Conservation (phyloP, 108 stramenopile species). For the Conticribra guillardii region DNA sequence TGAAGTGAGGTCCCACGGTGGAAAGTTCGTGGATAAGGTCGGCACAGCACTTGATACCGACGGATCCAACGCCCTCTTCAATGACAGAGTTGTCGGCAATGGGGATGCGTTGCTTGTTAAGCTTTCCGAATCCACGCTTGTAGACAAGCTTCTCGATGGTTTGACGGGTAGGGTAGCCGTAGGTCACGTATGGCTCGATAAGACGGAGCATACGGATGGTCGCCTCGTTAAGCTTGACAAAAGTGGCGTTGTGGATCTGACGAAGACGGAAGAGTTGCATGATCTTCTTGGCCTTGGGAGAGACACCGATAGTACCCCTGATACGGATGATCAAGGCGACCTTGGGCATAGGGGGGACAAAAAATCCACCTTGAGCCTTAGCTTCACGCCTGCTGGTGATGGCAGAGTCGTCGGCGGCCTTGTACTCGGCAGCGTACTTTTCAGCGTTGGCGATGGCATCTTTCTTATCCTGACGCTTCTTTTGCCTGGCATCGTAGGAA, state of each 20-base stretch:
- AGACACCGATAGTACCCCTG: conserved; percentile 99
- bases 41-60: conserved; percentile 91
- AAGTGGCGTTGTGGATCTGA: conserved; percentile 99
- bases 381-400: conserved; percentile 96
- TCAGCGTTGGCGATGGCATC: conserved; percentile 88
- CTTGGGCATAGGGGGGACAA: conserved; percentile 97
- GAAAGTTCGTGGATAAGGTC: conserved; percentile 95
- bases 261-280: conserved; percentile 99
- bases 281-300: conserved; percentile 99
- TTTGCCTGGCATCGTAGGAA: conserved; percentile 78
- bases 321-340: conserved; percentile 96
- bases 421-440: conserved; percentile 96
- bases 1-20: conserved; percentile 99
- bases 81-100: conserved; percentile 96
- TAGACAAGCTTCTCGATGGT: conserved; percentile 96
- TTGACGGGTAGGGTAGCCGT: conserved; percentile 96
- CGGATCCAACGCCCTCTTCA: conserved; percentile 82
- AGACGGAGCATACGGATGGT: conserved; percentile 99
- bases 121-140: conserved; percentile 99
- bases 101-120: conserved; percentile 97
- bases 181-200: conserved; percentile 99
- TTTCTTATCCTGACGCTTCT: conserved; percentile 79
- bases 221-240: conserved; percentile 98
- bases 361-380: conserved; percentile 95
- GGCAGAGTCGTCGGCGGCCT: conserved; percentile 77